Percentiles rank a stretch among this genome's conserved stretches.
Evolutionary conservation across 2,329 filamentous ascomycete species (phyloP).

Genomic region (Stylonectria norvegica): DNA sequence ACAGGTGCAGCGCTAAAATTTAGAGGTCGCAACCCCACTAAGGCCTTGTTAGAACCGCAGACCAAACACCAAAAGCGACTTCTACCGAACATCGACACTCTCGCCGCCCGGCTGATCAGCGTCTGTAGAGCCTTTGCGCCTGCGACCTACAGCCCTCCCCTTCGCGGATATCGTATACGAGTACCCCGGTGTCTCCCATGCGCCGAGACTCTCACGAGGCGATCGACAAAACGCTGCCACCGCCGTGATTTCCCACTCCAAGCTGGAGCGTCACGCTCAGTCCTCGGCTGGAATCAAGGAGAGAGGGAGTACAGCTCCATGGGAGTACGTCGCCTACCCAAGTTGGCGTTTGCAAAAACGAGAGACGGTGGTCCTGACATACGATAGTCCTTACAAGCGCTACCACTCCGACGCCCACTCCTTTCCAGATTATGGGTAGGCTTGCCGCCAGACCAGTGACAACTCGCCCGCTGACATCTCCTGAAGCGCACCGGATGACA

Average conservation of each 20-base stretch:
- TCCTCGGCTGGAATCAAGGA: constrained; percentile 14
- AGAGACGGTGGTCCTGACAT: constrained; percentile 5
- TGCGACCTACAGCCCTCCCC: not conserved
- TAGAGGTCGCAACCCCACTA: constrained; percentile 19
- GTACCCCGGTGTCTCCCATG: not conserved
- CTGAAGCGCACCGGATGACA: constrained; percentile 25
- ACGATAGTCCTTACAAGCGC: constrained; percentile 30
- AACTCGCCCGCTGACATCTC: constrained; percentile 17
- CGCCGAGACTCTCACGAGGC: not conserved
- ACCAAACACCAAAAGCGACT: constrained; percentile 8
- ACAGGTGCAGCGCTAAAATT: constrained; percentile 14
- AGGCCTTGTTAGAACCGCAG: constrained; percentile 5
- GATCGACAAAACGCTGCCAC: not conserved
- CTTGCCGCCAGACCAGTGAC: constrained; percentile 6
- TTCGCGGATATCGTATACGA: not conserved
- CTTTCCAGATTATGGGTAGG: constrained; percentile 43
- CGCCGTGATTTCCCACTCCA: constrained; percentile 14
- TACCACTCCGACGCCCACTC: constrained; percentile 37
- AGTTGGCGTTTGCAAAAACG: not conserved
- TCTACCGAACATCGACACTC: constrained; percentile 1
- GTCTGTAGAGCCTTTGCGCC: not conserved
- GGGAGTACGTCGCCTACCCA: constrained; percentile 28
- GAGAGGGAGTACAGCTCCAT: constrained; percentile 26
- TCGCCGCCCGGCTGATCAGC: constrained; percentile 3
- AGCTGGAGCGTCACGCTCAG: constrained; percentile 28